A percentile compares a stretch with the other conserved stretches of the same genome.
Evolutionary conservation across 2,329 filamentous ascomycete genomes (phyloP).

Genomic region (Sclerotinia borealis): DNA sequence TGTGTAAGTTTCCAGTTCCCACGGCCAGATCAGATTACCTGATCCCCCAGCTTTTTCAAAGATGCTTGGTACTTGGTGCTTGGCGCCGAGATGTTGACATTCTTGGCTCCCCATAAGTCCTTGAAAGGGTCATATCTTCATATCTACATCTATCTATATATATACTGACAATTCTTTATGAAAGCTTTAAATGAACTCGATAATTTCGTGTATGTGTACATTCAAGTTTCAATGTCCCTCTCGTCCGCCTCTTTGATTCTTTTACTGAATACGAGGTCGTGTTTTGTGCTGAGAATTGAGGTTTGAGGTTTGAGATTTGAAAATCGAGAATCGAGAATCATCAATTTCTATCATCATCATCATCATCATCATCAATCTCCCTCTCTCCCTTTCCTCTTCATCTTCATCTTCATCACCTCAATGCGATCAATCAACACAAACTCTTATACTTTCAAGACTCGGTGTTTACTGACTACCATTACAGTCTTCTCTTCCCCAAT

Average conservation of each 20-base stretch:
- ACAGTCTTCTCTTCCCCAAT: constrained; percentile 30
- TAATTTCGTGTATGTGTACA: constrained; percentile 27
- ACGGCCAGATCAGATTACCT: background rate
- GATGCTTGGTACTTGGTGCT: background rate
- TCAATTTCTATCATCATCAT: background rate
- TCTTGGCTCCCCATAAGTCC: constrained; percentile 12
- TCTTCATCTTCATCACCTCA: background rate
- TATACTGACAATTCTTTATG: constrained; percentile 4
- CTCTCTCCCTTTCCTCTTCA: background rate
- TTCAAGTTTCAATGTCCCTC: background rate
- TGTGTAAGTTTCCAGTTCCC: constrained; percentile 3
- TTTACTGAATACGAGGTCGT: background rate
- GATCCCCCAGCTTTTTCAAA: background rate
- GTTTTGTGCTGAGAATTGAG: too few species aligned
- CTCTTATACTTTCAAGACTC: background rate
- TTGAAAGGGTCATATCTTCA: background rate
- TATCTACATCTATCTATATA: constrained; percentile 15
- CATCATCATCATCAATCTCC: background rate
- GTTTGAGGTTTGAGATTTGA: too few species aligned
- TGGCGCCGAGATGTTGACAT: constrained; percentile 16
- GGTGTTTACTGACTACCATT: constrained; percentile 14
- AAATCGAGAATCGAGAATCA: background rate
- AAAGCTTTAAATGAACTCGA: constrained; percentile 27
- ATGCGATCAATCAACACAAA: background rate
- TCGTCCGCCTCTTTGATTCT: background rate